phyloP scores from a whole-genome alignment of 2,329 filamentous ascomycete species.

The Nemania sp. region DNA sequence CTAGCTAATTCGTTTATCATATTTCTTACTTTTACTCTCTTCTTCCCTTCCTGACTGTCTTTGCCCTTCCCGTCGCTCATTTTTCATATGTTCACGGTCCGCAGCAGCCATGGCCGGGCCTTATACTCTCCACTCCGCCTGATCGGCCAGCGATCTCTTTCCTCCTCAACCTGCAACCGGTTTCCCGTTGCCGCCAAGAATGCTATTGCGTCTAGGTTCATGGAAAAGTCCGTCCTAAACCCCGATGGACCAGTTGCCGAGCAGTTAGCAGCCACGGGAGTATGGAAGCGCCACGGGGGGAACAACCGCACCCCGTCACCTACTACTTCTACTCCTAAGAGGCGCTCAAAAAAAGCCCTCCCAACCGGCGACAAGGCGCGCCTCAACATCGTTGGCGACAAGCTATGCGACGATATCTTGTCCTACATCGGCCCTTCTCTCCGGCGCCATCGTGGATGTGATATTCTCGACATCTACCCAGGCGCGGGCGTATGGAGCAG shows the following conservation, averaged over 20 bases:
- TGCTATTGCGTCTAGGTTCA: conserved; percentile 5
- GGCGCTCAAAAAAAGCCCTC: not conserved
- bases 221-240: conserved; percentile 23
- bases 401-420: conserved; percentile 75
- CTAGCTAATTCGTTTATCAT: not conserved
- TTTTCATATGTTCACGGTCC: conserved; percentile 47
- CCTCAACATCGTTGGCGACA: conserved; percentile 65
- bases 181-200: not conserved
- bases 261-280: conserved; percentile 38
- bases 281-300: conserved; percentile 38
- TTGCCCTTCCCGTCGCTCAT: conserved; percentile 22
- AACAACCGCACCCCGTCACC: not conserved
- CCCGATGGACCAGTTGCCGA: conserved; percentile 40
- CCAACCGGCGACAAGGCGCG: conserved; percentile 54
- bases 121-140: conserved; percentile 34
- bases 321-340: not conserved
- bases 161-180: conserved; percentile 33
- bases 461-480: conserved; percentile 88
- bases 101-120: conserved; percentile 43
- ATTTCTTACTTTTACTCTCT: not conserved
- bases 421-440: conserved; percentile 77
- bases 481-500: conserved; percentile 82
- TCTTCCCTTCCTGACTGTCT: not conserved
- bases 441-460: conserved; percentile 78
- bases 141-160: conserved; percentile 19